phyloP scores from a whole-genome alignment of 768 basidiomycete species.

The Naematelia encephala region DNA sequence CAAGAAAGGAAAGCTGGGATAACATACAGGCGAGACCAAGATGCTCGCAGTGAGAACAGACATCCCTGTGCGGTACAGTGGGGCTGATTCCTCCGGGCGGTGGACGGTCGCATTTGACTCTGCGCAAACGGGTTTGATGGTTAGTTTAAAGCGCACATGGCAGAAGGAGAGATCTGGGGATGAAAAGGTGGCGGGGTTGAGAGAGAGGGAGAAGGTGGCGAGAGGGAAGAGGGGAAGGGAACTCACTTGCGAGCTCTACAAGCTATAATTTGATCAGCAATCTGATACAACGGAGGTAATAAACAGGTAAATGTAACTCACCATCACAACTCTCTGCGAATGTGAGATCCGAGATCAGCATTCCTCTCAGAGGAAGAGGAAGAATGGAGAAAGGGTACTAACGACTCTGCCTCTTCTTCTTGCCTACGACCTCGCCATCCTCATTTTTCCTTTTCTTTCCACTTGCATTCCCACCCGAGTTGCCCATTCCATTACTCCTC shows the following conservation, averaged over 20 bases:
- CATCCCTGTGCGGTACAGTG: slow-evolving; percentile 8
- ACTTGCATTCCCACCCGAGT: not conserved
- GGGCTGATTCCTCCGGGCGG: slow-evolving; percentile 20
- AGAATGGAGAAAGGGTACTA: slow-evolving; percentile 9
- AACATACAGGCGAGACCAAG: slow-evolving; percentile 27
- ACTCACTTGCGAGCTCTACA: slow-evolving; percentile 47
- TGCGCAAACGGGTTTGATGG: no score
- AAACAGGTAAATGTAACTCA: slow-evolving; percentile 22
- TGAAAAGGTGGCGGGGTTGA: no score
- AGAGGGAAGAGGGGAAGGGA: no score
- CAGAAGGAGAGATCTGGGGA: no score
- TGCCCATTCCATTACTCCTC: not conserved
- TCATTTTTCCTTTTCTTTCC: not conserved
- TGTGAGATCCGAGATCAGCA: not conserved
- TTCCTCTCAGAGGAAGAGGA: no score
- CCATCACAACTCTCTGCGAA: slow-evolving; percentile 38
- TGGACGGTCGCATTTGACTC: slow-evolving; percentile 43
- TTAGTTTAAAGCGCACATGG: no score
- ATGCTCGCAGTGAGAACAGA: slow-evolving; percentile 28
- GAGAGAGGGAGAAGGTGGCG: no score
- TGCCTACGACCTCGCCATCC: slow-evolving; percentile 9
- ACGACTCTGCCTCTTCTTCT: slow-evolving; percentile 44
- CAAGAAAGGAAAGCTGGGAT: not conserved
- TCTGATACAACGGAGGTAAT: not conserved
- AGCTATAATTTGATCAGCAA: slow-evolving; percentile 17